Evolutionary conservation across 2,329 filamentous ascomycete species (phyloP).

Genomic region (Phaeosphaeria sp.): DNA sequence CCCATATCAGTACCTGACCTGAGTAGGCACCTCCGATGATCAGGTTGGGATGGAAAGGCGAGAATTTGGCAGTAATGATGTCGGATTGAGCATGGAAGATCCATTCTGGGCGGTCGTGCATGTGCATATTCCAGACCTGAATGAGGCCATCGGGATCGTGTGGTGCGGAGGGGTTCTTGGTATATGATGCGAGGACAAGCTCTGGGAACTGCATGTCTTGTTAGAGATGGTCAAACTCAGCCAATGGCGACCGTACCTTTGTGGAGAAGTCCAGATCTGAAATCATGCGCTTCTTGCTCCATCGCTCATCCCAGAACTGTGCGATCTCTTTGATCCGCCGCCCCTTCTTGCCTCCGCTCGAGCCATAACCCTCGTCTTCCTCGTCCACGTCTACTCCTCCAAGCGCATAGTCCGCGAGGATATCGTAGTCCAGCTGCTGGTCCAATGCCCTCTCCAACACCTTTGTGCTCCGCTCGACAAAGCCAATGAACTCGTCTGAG

Average conservation of each 20-base stretch:
- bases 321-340: constrained; percentile 83
- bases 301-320: constrained; percentile 93
- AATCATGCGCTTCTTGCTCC: constrained; percentile 98
- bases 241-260: constrained; percentile 62
- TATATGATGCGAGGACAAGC: constrained; percentile 91
- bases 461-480: constrained; percentile 94
- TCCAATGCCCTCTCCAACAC: constrained; percentile 95
- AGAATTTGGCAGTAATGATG: constrained; percentile 94
- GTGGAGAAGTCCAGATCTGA: constrained; percentile 94
- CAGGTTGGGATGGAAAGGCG: constrained; percentile 96
- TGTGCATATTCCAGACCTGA: constrained; percentile 95
- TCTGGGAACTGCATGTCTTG: constrained; percentile 72
- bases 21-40: constrained; percentile 97
- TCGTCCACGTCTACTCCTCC: constrained; percentile 80
- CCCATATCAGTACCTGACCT: constrained; percentile 95
- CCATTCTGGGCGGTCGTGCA: constrained; percentile 94
- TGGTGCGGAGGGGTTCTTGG: constrained; percentile 93
- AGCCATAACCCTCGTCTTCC: constrained; percentile 76
- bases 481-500: constrained; percentile 92
- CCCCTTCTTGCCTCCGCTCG: constrained; percentile 73
- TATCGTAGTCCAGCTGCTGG: constrained; percentile 93
- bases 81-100: constrained; percentile 96
- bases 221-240: constrained; percentile 21
- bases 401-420: constrained; percentile 91
- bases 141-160: constrained; percentile 93